These are phyloP conservation scores for Bolboschoenus planiculmis DNA, from an alignment of 176 grass and related monocot species.

Conservation along the genomic window DNA sequence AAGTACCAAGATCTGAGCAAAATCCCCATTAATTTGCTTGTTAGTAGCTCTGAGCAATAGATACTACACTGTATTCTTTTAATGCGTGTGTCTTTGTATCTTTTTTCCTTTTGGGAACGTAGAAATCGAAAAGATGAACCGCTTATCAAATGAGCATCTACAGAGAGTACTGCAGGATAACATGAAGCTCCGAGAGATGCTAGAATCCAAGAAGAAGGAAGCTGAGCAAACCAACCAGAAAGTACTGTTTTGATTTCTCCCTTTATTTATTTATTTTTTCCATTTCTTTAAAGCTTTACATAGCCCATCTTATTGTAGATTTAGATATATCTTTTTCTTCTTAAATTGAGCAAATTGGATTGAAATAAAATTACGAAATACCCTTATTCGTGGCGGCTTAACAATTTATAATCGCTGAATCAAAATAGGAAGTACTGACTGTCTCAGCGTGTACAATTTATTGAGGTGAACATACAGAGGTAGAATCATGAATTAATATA, in stretches of 20 bases:
- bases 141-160: conserved; percentile 13
- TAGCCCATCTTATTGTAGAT: background rate
- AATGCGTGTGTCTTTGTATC: background rate
- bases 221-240: conserved; percentile 12
- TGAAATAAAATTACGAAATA: background rate
- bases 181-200: conserved; percentile 4
- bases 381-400: background rate
- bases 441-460: background rate
- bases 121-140: conserved; percentile 20
- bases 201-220: conserved; percentile 14
- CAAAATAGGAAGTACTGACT: background rate
- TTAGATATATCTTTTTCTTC: background rate
- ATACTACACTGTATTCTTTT: background rate
- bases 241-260: background rate
- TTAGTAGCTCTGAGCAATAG: background rate
- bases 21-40: background rate
- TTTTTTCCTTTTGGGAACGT: background rate
- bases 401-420: background rate
- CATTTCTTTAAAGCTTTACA: background rate
- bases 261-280: background rate
- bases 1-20: background rate
- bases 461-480: background rate
- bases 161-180: conserved; percentile 13
- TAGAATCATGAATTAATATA: background rate
- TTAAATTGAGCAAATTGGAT: background rate